These are phyloP conservation scores for Croton laevigatus DNA, from an alignment of 441 rosid species.

Conservation along the genomic window DNA sequence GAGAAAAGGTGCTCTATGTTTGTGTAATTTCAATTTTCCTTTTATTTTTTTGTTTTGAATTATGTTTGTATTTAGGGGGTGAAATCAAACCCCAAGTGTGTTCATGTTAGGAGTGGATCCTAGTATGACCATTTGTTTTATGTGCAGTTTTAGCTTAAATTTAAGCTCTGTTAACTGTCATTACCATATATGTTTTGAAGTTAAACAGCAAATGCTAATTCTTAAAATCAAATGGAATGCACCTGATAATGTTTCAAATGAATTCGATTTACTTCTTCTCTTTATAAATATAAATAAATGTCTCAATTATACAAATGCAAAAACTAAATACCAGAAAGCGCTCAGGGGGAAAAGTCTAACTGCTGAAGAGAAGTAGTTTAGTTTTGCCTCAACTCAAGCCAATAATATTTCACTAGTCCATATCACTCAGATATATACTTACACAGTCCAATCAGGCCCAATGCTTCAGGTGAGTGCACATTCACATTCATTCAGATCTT, in stretches of 20 bases:
- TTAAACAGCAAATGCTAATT: no score
- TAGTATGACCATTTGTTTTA: constrained; percentile 30
- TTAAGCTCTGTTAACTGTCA: constrained; percentile 2
- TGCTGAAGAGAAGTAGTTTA: not conserved
- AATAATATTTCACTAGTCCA: constrained; percentile 2
- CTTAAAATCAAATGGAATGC: no score
- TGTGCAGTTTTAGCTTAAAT: constrained; percentile 34
- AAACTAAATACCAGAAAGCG: not conserved
- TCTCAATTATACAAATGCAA: not conserved
- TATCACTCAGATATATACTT: constrained; percentile 35
- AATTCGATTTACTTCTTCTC: no score
- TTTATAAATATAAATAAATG: no score
- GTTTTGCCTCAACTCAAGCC: not conserved
- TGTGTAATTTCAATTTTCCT: constrained; percentile 28
- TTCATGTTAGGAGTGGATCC: constrained; percentile 59
- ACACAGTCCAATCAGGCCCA: constrained; percentile 85
- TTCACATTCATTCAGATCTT: constrained; percentile 64
- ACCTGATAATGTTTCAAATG: no score
- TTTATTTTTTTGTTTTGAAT: not conserved
- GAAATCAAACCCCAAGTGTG: constrained; percentile 28
- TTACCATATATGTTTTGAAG: not conserved
- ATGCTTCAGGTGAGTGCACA: constrained; percentile 65
- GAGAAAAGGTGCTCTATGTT: constrained; percentile 18
- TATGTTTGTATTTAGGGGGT: constrained; percentile 17
- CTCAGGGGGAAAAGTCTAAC: not conserved